Evolutionary conservation across 2,329 filamentous ascomycete species (phyloP).

Genomic region (Lanzia echinophila): DNA sequence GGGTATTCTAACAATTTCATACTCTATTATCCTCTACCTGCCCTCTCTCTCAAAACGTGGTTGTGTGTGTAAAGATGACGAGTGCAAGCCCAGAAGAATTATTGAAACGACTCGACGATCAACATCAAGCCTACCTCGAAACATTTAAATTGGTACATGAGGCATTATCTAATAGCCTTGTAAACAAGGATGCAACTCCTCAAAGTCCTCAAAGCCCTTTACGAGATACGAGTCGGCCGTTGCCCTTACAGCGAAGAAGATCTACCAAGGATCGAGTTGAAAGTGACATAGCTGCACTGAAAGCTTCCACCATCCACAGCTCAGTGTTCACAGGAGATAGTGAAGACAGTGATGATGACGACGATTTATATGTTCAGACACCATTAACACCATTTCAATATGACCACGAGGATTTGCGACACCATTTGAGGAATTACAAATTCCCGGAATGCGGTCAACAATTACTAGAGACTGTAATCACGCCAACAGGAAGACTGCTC

Average conservation of each 20-base stretch:
- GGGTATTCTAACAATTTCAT: too few species aligned
- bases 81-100: constrained; percentile 18
- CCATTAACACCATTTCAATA: constrained; percentile 34
- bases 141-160: constrained; percentile 23
- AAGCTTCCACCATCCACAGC: constrained; percentile 14
- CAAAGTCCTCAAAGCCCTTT: not conserved
- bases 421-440: constrained; percentile 37
- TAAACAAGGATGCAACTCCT: not conserved
- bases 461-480: constrained; percentile 32
- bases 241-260: constrained; percentile 2
- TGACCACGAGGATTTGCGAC: constrained; percentile 38
- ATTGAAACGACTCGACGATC: constrained; percentile 21
- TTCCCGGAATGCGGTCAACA: constrained; percentile 37
- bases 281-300: not conserved
- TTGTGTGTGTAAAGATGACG: not conserved
- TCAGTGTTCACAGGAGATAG: constrained; percentile 29
- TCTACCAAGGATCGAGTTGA: not conserved
- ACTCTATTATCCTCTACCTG: too few species aligned
- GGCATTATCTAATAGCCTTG: constrained; percentile 15
- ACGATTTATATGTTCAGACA: constrained; percentile 34
- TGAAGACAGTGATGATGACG: constrained; percentile 33
- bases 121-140: constrained; percentile 23
- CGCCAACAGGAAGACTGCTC: constrained; percentile 14
- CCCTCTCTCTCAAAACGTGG: too few species aligned
- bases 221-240: too few species aligned